Conservation (phyloP, 2,329 filamentous ascomycete genomes). For the Apiospora rasikravindrae region DNA sequence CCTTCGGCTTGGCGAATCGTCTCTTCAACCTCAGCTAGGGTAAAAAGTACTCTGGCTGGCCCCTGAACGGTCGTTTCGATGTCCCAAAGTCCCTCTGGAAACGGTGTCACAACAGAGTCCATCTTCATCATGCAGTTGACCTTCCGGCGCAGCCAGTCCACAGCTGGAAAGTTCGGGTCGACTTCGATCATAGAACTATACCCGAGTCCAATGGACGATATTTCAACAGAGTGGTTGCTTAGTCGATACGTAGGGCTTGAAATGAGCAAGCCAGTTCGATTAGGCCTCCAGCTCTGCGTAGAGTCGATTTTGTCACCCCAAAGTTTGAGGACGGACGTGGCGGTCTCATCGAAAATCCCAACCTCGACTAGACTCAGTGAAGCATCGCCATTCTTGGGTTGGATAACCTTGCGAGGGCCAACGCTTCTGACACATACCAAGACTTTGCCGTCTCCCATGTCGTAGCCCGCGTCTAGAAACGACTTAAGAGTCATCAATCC, state of each 20-base stretch:
- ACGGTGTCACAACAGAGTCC: constrained; percentile 55
- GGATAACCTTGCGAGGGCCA: constrained; percentile 55
- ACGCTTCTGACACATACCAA: constrained; percentile 64
- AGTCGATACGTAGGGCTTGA: constrained; percentile 44
- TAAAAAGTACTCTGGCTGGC: constrained; percentile 43
- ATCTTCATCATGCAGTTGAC: constrained; percentile 52
- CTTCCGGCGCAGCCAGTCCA: constrained; percentile 57
- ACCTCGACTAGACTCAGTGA: constrained; percentile 54
- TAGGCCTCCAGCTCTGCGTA: constrained; percentile 50
- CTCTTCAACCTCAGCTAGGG: constrained; percentile 49
- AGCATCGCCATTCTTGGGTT: constrained; percentile 51
- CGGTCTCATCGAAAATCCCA: constrained; percentile 62
- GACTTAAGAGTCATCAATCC: constrained; percentile 62
- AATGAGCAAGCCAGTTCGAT: constrained; percentile 56
- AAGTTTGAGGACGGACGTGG: constrained; percentile 56
- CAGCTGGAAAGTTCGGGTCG: constrained; percentile 58
- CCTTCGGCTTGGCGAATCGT: constrained; percentile 40
- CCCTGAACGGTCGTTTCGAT: background rate
- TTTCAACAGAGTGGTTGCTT: constrained; percentile 9
- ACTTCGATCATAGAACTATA: constrained; percentile 58
- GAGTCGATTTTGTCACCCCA: constrained; percentile 57
- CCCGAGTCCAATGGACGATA: constrained; percentile 37
- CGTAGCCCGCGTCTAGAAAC: constrained; percentile 60
- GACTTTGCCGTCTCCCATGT: constrained; percentile 54
- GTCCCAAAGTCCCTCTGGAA: constrained; percentile 39